Base-by-base conservation (phyloP, 176 grass and related monocot species). In the Eleusine coracana region DNA sequence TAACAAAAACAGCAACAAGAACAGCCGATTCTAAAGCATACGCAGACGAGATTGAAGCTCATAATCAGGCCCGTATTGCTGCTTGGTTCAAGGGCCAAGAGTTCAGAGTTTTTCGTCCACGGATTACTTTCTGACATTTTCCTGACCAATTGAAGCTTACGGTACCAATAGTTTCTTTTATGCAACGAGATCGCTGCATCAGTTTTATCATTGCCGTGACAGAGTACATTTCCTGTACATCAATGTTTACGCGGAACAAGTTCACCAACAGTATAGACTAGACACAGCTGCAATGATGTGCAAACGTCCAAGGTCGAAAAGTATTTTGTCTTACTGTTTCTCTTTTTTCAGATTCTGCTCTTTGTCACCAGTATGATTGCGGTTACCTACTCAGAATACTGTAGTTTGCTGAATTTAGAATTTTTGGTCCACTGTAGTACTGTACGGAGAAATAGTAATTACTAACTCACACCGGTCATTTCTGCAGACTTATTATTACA, bases 221-320 rank as follows among this genome's bases (percentile, higher is more conserved):
- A 34, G 31, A 34, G 31, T 1, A 34, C 31, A 9, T 71, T 41
- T 7, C 11, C 59, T 51, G 82, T 71, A 10, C 44, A 80, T 82
- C 72, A 77, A 89, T 82, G 77, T 65, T 46, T 34, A 34, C 25
- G 38, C 20, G 55, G 83, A 59, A 65, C 87, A 81, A 80, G 54
- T 76, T 71, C 56, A 77, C 73, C 45, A 41, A 34, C 31, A 34
- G 31, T 34, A 42, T 60, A 21, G 56, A 77, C 81, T 66, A 81
- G 77, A 81, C 77, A 55, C 44, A 1, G 4, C 21, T 37, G 73
- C 88, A 82, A 78, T 82, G 58, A 86, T 86, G 66, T 45, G 29
- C 78, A 21, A 66, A 17, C 63, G 10, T 72, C 76, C 82, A 82
- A 82, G 25, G 44, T 76, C 39, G 45, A 72, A 81, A 81, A 17